These are phyloP conservation scores for Pseudogymnoascus sp. DNA, from an alignment of 2,329 filamentous ascomycete genomes.

Conservation along the genomic window DNA sequence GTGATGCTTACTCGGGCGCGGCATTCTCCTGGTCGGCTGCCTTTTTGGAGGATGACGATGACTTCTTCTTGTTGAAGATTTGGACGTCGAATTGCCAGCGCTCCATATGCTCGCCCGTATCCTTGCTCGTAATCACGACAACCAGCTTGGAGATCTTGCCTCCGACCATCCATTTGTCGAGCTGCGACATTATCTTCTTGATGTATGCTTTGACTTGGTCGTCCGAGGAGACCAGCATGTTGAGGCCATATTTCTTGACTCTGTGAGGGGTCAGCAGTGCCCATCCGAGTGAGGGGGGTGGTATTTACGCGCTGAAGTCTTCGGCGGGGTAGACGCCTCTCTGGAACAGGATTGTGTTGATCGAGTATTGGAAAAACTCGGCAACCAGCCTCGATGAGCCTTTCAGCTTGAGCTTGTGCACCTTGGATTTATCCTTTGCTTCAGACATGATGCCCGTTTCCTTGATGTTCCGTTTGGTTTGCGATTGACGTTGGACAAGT, in stretches of 20 bases:
- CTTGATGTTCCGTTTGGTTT: not conserved
- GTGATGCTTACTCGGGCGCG: conserved; percentile 42
- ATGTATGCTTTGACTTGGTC: conserved; percentile 99
- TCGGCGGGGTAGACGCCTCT: conserved; percentile 82
- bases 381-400: conserved; percentile 80
- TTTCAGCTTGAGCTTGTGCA: conserved; percentile 91
- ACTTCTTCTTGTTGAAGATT: conserved; percentile 44
- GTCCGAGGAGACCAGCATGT: conserved; percentile 74
- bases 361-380: conserved; percentile 98
- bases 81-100: conserved; percentile 93
- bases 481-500: not conserved
- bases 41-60: conserved; percentile 43
- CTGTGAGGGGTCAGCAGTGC: conserved; percentile 32
- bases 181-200: conserved; percentile 97
- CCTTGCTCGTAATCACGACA: conserved; percentile 93
- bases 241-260: conserved; percentile 98
- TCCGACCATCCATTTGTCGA: conserved; percentile 95
- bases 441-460: conserved; percentile 24
- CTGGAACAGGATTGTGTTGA: conserved; percentile 96
- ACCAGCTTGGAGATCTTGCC: conserved; percentile 97
- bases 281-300: not conserved
- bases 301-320: conserved; percentile 80
- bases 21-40: conserved; percentile 65
- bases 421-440: conserved; percentile 69
- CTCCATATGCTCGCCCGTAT: conserved; percentile 93